Percentiles rank a stretch among this genome's conserved stretches.
Conservation (phyloP, 73 alveolate genomes). For the Vitrella brassicaformis region DNA sequence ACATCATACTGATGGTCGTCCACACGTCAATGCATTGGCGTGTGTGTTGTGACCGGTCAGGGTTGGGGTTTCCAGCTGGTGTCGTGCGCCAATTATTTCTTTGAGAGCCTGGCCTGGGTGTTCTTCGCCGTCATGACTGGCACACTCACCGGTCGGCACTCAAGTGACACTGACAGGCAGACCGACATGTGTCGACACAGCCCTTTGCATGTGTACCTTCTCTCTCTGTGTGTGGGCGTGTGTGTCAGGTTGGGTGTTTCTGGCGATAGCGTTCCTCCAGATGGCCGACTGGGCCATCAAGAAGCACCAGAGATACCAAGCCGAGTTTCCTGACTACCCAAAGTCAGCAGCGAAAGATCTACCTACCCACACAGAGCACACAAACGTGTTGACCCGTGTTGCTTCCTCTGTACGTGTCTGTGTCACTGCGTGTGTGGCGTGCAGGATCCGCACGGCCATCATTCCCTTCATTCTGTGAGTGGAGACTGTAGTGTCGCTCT, state of each 20-base stretch:
- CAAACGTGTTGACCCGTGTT: background rate
- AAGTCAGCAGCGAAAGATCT: background rate
- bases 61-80: constrained; percentile 85
- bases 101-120: constrained; percentile 91
- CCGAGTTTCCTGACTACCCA: constrained; percentile 48
- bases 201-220: background rate
- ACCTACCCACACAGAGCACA: background rate
- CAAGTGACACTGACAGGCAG: background rate
- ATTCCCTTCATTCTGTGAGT: constrained; percentile 47
- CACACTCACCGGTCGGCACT: background rate
- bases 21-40: too few species aligned
- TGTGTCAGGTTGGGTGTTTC: constrained; percentile 31
- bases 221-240: background rate
- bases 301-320: constrained; percentile 47
- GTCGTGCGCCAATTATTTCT: constrained; percentile 90
- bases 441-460: constrained; percentile 36
- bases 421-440: too few species aligned
- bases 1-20: too few species aligned
- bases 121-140: constrained; percentile 42
- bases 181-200: background rate
- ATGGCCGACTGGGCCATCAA: constrained; percentile 53
- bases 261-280: constrained; percentile 27
- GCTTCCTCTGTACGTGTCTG: background rate
- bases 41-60: background rate
- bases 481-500: background rate